Base-by-base conservation (phyloP, 2,329 filamentous ascomycete genomes). In the Chaetomium sp. region DNA sequence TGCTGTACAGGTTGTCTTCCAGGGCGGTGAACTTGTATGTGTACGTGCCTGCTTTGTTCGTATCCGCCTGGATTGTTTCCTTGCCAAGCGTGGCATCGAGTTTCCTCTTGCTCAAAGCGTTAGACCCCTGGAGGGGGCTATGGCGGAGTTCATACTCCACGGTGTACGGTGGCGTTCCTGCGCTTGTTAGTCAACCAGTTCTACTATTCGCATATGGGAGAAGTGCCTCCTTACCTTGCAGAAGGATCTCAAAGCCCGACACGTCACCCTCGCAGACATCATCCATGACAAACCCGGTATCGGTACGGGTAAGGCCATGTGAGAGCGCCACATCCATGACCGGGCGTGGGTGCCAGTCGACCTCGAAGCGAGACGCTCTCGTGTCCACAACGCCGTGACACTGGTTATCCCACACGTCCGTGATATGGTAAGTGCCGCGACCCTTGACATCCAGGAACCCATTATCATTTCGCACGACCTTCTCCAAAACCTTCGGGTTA, bases 221-320 rank as follows among this genome's bases (percentile, higher is more conserved):
- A 33, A 36, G 19, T 37, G 1, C 9, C 6, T 8, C 8, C 78
- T 72, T 80, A 82, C 90, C 92, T 68, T 81, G 81, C 59, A 99
- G 79, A 44, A 80, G 79, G 52, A 99, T 76, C 66, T 96, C 91
- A 54, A 96, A 85, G 3, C 85, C 84, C 69, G 96, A 92, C 66
- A 96, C 88, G 59, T 97, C 92, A 35, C 92, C 92, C 73, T 99
- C 91, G 67, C 94, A 99, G 35, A 99, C 86, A 58, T 91, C 86
- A 43, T 85, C 80, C 71, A 95, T 95, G 63, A 85, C 69, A 67
- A 86, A 88, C 37, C 78, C 77, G 34, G 76, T 75, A 7, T 74
- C 75, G 12, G 76, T 74, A 38, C 78, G 71, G 9, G 75, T 75
- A 47, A 89, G 77, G 47, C 84, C 80, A 4, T 83, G 76, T n/a